Conservation (phyloP, 2,329 filamentous ascomycete species). For the Claviceps maximensis region DNA sequence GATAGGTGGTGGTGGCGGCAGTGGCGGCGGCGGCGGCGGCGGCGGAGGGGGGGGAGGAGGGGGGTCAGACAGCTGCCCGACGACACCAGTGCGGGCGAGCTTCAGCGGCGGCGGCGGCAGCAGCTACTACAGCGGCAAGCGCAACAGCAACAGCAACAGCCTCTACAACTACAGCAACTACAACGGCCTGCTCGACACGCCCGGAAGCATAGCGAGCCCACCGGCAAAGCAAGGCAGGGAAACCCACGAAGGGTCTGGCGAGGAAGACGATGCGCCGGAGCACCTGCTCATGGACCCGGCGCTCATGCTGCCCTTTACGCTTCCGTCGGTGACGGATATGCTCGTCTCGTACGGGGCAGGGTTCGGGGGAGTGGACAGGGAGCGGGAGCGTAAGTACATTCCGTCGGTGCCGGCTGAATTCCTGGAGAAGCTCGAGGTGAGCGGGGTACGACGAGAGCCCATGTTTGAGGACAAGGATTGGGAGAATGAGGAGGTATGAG, state of each 20-base stretch:
- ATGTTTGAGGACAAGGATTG: constrained; percentile 53
- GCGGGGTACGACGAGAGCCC: constrained; percentile 35
- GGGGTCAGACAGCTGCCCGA: constrained; percentile 25
- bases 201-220: constrained; percentile 28
- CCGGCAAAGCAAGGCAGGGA: constrained; percentile 18
- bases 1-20: too few species aligned
- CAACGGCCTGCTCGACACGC: constrained; percentile 27
- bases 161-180: neutral
- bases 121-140: neutral
- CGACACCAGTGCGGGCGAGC: constrained; percentile 28
- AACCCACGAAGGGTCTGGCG: constrained; percentile 29
- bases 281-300: constrained; percentile 77
- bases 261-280: constrained; percentile 50
- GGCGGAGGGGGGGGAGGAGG: too few species aligned
- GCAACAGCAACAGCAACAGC: neutral
- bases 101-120: constrained; percentile 20
- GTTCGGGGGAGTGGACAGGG: constrained; percentile 82
- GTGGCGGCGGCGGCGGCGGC: too few species aligned
- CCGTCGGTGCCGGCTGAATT: constrained; percentile 92
- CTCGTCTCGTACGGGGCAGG: constrained; percentile 88
- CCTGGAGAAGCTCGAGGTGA: constrained; percentile 66
- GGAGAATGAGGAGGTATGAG: constrained; percentile 49
- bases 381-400: constrained; percentile 88
- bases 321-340: constrained; percentile 96
- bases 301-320: constrained; percentile 84